phyloP scores from a whole-genome alignment of 2,329 filamentous ascomycete species.

The Reticulascus tulasneorum region DNA sequence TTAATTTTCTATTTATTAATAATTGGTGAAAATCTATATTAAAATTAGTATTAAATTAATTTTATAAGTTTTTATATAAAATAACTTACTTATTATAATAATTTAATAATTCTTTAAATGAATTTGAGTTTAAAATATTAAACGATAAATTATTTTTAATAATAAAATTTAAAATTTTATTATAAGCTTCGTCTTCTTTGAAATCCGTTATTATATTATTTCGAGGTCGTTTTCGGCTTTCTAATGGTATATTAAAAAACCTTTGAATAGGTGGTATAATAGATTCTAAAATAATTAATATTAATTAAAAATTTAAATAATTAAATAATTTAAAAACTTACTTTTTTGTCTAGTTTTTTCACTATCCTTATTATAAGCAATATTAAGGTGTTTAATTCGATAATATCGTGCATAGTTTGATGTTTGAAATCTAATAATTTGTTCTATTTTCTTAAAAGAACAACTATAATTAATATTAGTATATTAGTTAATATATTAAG shows the following conservation, averaged over 20 bases:
- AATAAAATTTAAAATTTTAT: too few species aligned
- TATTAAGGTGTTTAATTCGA: slow-evolving; percentile 1
- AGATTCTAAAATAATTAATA: too few species aligned
- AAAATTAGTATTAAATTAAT: not conserved
- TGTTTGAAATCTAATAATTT: not conserved
- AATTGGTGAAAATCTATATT: slow-evolving; percentile 1
- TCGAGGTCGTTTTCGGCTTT: too few species aligned
- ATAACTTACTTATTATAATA: not conserved
- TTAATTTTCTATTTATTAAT: not conserved
- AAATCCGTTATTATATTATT: too few species aligned
- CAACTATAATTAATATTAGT: not conserved
- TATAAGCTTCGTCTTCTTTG: too few species aligned
- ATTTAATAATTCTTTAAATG: not conserved
- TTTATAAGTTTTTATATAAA: not conserved
- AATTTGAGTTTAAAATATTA: not conserved
- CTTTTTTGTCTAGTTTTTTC: too few species aligned
- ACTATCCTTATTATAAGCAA: too few species aligned
- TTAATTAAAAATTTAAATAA: slow-evolving; percentile 2
- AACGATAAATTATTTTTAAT: too few species aligned
- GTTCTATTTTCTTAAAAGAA: not conserved
- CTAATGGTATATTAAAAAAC: too few species aligned
- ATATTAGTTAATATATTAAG: not conserved
- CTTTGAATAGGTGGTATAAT: too few species aligned
- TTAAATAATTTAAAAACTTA: not conserved
- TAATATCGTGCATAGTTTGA: not conserved